Evolutionary conservation across 1,284 basidiomycete species (phyloP), one percentile per base, ranked within the genome.

Genomic region (Ustilago lituana): DNA sequence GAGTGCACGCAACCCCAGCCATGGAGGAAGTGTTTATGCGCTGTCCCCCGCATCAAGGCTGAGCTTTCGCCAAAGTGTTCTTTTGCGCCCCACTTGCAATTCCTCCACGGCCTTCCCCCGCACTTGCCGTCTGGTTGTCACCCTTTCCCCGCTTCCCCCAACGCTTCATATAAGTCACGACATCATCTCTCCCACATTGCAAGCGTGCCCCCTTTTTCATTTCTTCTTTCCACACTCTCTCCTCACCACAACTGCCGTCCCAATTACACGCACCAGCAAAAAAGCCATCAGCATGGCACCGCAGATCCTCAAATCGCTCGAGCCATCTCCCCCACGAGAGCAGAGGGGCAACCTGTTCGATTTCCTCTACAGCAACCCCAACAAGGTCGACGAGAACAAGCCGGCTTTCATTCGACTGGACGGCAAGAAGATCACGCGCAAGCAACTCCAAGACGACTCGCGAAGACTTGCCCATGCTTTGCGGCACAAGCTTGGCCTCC

Each of bases 361-460:
- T 36, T 76, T 69, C 22, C 55, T 78, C 23, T 54, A 60, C 55
- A 60, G 53, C 57, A 76, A 78, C 26, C 76, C 76, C 2, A 61
- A 70, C 50, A 68, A 70, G 32, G 64, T 77, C 23, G 50, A 67
- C 43, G 58, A 58, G n/a, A 46, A 40, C 45, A 70, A 65, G 31
- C 10, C 59, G 5, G 67, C 65, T 31, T 77, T 55, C 40, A 53
- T 73, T 43, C 74, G 74, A 15, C 60, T 71, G 11, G 78, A 80
- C 23, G 77, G 78, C 36, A 73, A 78, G 27, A 46, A 24, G 26
- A 32, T 68, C 33, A 57, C 71, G 39, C 77, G 79, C 49, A 67
- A 53, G 39, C 52, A 74, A 22, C 52, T 79, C 17, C 52, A 67
- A n/a, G 33, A 63, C 11, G 61, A 73, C 29, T 50, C 74, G 5